Conservation (phyloP, 352 stramenopile genomes). For the Blastocystis sp. region DNA sequence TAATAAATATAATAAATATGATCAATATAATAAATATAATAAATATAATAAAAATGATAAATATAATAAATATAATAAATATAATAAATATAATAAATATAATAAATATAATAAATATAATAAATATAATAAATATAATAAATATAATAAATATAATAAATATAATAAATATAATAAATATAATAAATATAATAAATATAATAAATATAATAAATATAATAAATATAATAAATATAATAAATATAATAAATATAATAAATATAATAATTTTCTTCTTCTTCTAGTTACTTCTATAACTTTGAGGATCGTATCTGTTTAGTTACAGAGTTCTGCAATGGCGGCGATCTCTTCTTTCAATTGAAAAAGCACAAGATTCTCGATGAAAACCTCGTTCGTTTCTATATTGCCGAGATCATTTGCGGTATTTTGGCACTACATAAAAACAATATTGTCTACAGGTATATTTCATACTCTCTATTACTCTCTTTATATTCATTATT, state of each 20-base stretch:
- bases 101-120: too few relatives aligned
- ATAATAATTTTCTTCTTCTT: not conserved
- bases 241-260: constrained; percentile 56
- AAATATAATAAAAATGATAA: too few relatives aligned
- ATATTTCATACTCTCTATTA: too few relatives aligned
- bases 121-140: too few relatives aligned
- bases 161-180: too few relatives aligned
- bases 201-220: not conserved
- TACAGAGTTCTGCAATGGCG: constrained; percentile 67
- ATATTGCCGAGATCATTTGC: constrained; percentile 70
- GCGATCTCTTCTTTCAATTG: constrained; percentile 78
- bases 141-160: too few relatives aligned
- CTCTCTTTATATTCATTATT: too few relatives aligned
- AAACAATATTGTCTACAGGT: constrained; percentile 78
- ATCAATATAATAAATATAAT: too few relatives aligned
- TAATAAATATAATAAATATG: too few relatives aligned
- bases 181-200: too few relatives aligned
- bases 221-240: not conserved
- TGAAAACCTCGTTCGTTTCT: constrained; percentile 50
- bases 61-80: too few relatives aligned
- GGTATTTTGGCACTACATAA: constrained; percentile 68
- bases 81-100: too few relatives aligned
- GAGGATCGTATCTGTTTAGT: constrained; percentile 42
- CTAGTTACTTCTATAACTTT: not conserved
- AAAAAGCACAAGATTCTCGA: constrained; percentile 75